Percentiles rank a stretch among this genome's conserved stretches.
phyloP scores from a whole-genome alignment of 1,284 basidiomycete species.

The Malassezia psittaci region DNA sequence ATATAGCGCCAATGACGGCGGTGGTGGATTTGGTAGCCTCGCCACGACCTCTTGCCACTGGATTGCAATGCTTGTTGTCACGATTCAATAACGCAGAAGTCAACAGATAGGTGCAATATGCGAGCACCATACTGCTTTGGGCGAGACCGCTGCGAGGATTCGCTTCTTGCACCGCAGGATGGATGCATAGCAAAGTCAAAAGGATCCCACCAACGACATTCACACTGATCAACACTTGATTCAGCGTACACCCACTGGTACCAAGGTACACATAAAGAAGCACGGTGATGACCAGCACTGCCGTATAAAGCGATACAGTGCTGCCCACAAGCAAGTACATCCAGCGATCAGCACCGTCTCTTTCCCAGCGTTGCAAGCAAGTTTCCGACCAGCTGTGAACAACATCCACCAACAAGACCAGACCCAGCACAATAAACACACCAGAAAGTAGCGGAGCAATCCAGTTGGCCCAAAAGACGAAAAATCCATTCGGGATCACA shows the following conservation, averaged over 20 bases:
- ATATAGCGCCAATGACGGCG: constrained; percentile 78
- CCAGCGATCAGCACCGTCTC: constrained; percentile 74
- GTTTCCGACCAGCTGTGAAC: constrained; percentile 97
- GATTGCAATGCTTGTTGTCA: constrained; percentile 74
- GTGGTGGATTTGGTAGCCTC: constrained; percentile 72
- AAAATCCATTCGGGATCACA: constrained; percentile 86
- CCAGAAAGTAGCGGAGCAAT: constrained; percentile 78
- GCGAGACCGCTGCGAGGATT: constrained; percentile 91
- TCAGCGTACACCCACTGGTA: constrained; percentile 71
- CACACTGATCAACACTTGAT: constrained; percentile 89
- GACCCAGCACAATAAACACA: constrained; percentile 83
- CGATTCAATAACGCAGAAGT: constrained; percentile 91
- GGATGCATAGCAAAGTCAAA: constrained; percentile 72
- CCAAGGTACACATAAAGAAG: constrained; percentile 88
- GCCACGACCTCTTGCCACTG: constrained; percentile 58
- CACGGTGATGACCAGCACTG: constrained; percentile 70
- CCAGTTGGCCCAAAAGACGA: constrained; percentile 93
- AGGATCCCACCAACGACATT: constrained; percentile 73
- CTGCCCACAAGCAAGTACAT: constrained; percentile 90
- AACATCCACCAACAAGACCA: constrained; percentile 95
- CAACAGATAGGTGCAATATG: constrained; percentile 91
- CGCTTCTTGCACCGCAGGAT: constrained; percentile 77
- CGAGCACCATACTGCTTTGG: constrained; percentile 89
- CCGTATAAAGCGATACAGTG: constrained; percentile 77
- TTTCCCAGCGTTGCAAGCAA: constrained; percentile 90